These are phyloP conservation scores for Hypoxylon rickii DNA, from an alignment of 495 filamentous ascomycete genomes.

Conservation along the genomic window DNA sequence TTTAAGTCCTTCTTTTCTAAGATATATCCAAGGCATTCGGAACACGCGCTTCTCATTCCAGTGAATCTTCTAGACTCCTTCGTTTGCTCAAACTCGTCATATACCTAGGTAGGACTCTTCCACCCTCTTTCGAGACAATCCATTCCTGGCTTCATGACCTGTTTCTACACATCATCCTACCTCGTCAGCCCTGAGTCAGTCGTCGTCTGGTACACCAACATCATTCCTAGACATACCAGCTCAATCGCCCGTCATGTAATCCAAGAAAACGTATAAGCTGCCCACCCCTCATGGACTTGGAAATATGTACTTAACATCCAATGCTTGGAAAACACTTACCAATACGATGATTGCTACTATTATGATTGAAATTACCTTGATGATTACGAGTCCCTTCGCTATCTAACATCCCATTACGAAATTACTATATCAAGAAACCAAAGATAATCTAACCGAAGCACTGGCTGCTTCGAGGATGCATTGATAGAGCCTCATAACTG, in stretches of 20 bases:
- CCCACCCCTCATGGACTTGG: slow-evolving; percentile 1
- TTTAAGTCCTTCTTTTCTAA: not conserved
- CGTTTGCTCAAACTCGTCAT: slow-evolving; percentile 16
- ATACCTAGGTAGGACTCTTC: slow-evolving; percentile 33
- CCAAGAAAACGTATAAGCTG: slow-evolving; percentile 4
- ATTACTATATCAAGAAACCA: slow-evolving; percentile 1
- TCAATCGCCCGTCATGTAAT: slow-evolving; percentile 15
- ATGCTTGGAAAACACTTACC: too few species aligned
- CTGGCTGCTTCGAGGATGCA: slow-evolving; percentile 1
- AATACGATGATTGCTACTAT: too few species aligned
- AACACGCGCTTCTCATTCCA: slow-evolving; percentile 32
- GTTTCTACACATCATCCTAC: slow-evolving; percentile 14
- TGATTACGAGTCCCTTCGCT: slow-evolving; percentile 1
- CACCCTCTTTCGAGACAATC: slow-evolving; percentile 31
- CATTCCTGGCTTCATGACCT: slow-evolving; percentile 37
- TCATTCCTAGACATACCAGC: slow-evolving; percentile 31
- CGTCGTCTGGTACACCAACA: slow-evolving; percentile 31
- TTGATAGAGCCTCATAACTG: slow-evolving; percentile 4
- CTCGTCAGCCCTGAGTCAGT: slow-evolving; percentile 16
- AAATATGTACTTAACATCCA: not conserved
- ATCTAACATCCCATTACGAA: not conserved
- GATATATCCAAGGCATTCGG: slow-evolving; percentile 6
- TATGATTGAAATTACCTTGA: not conserved
- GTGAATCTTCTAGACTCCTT: slow-evolving; percentile 27
- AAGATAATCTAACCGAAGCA: slow-evolving; percentile 3